Percentiles rank a stretch among this genome's conserved stretches.
phyloP scores from a whole-genome alignment of 2,329 filamentous ascomycete species.

The Rutstroemia sydowiana region DNA sequence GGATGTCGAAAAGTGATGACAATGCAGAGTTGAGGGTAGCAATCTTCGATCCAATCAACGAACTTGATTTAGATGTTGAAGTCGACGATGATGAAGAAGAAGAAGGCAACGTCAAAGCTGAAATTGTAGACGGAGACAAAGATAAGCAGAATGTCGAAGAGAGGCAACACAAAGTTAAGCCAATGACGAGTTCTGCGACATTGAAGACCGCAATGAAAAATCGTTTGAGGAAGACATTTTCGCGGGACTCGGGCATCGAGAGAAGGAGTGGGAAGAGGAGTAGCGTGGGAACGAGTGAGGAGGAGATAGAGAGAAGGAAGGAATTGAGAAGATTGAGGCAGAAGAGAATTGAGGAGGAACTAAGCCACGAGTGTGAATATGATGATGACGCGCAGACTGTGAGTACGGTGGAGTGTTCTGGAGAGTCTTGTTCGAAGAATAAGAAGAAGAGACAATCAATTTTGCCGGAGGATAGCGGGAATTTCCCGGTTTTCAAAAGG shows the following conservation, averaged over 20 bases:
- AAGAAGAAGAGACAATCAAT: constrained; percentile 4
- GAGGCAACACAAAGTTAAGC: constrained; percentile 30
- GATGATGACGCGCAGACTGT: constrained; percentile 31
- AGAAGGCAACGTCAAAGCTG: constrained; percentile 17
- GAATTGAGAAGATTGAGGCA: constrained; percentile 49
- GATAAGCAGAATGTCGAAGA: too few relatives aligned
- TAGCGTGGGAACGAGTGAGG: constrained; percentile 41
- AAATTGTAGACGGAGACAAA: constrained; percentile 34
- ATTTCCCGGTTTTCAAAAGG: constrained; percentile 7
- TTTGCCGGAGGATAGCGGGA: constrained; percentile 9
- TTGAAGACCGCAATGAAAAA: constrained; percentile 40
- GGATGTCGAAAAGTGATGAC: constrained; percentile 10
- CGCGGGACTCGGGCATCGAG: constrained; percentile 34
- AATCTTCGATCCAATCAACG: constrained; percentile 22
- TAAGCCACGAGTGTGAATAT: constrained; percentile 40
- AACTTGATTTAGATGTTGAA: constrained; percentile 27
- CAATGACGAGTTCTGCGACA: constrained; percentile 33
- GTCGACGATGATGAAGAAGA: constrained; percentile 31
- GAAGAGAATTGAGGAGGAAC: constrained; percentile 50
- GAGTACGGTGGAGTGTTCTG: constrained; percentile 6
- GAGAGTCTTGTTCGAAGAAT: background rate
- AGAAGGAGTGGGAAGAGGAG: constrained; percentile 35
- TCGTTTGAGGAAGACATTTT: constrained; percentile 34
- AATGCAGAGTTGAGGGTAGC: constrained; percentile 20
- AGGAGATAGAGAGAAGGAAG: constrained; percentile 47